Conservation (phyloP, 75 land plant species). For the Pinus albicaulis region DNA sequence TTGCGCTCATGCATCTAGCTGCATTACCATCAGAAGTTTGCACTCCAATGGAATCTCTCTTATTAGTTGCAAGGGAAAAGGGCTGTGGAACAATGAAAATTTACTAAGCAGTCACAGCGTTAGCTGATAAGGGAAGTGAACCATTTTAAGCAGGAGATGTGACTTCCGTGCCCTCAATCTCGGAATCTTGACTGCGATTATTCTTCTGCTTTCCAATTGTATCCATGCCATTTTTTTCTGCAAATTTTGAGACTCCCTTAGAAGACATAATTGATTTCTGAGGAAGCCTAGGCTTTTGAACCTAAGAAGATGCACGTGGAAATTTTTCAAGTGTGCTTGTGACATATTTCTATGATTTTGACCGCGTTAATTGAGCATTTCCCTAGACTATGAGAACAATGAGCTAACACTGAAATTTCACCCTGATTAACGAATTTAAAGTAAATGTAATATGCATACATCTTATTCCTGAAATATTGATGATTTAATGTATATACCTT, state of each 20-base stretch:
- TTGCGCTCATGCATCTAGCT: constrained; percentile 5
- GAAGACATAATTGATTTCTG: not conserved
- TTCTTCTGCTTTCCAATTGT: constrained; percentile 3
- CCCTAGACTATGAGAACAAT: not conserved
- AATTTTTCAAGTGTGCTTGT: not conserved
- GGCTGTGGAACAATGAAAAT: constrained; percentile 8
- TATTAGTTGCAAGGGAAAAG: constrained; percentile 6
- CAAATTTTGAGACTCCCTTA: not conserved
- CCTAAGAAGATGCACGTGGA: constrained; percentile 2
- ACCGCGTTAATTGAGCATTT: not conserved
- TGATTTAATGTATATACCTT: constrained; percentile 4
- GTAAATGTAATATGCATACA: no score
- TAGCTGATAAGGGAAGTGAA: not conserved
- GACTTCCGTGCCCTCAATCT: constrained; percentile 2
- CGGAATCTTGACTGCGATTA: not conserved
- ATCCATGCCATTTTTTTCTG: constrained; percentile 1
- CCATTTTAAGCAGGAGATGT: constrained; percentile 11
- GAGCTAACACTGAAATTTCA: not conserved
- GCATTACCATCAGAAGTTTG: constrained; percentile 1
- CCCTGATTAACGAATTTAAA: not conserved
- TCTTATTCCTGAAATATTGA: not conserved
- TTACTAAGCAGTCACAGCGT: not conserved
- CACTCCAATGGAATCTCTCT: not conserved
- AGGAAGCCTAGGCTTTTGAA: constrained; percentile 4
- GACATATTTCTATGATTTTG: not conserved